Conservation (phyloP, 805 yeast genomes). For the Saccharomycopsis sp. region DNA sequence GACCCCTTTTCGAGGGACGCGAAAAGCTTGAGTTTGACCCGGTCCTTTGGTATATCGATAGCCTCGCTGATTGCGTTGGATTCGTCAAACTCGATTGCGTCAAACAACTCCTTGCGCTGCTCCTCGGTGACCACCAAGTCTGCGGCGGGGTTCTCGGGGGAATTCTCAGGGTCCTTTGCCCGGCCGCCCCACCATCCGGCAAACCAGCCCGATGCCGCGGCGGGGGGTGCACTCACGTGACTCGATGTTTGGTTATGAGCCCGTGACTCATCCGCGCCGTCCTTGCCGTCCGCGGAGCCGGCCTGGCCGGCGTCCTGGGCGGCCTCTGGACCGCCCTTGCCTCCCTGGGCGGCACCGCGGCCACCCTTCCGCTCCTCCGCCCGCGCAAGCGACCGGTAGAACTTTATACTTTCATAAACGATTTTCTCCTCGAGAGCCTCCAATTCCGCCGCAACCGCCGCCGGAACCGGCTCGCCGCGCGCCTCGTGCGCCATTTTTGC, state of each 20-base stretch:
- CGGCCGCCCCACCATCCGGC: constrained; percentile 57
- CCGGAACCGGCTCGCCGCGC: constrained; percentile 22
- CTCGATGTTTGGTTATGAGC: neutral
- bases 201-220: constrained; percentile 49
- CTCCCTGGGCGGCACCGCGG: neutral
- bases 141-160: constrained; percentile 22
- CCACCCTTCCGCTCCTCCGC: constrained; percentile 53
- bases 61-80: constrained; percentile 42
- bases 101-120: constrained; percentile 82
- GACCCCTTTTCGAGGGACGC: constrained; percentile 75
- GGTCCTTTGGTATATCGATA: constrained; percentile 64
- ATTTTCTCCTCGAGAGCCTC: constrained; percentile 40
- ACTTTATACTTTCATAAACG: constrained; percentile 70
- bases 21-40: constrained; percentile 58
- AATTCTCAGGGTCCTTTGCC: constrained; percentile 11
- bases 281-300: too few relatives aligned
- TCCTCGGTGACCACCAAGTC: constrained; percentile 66
- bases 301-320: neutral
- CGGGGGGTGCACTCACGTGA: too few relatives aligned
- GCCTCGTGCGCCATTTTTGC: constrained; percentile 38
- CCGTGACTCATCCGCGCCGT: too few relatives aligned
- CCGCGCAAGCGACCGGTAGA: constrained; percentile 78
- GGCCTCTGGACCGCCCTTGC: neutral
- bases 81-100: constrained; percentile 89
- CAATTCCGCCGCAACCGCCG: constrained; percentile 28